phyloP scores from a whole-genome alignment of 345 rosid genomes.

The Eutrema japonicum region DNA sequence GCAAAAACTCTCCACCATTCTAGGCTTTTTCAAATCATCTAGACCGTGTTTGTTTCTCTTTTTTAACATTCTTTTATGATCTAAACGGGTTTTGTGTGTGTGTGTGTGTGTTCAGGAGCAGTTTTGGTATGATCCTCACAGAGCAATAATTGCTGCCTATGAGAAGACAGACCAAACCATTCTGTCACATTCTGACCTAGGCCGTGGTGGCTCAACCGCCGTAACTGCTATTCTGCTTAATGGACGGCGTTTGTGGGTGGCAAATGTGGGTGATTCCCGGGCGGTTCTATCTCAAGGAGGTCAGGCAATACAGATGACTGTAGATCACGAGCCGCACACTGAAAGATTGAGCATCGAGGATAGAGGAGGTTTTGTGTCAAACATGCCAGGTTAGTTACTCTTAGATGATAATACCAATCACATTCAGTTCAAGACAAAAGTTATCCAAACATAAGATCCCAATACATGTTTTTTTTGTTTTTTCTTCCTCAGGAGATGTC shows the following conservation, averaged over 20 bases:
- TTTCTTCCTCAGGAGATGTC: constrained; percentile 59
- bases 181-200: constrained; percentile 63
- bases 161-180: constrained; percentile 71
- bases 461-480: constrained; percentile 14
- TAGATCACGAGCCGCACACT: constrained; percentile 73
- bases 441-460: background rate
- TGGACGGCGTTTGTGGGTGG: constrained; percentile 61
- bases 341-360: constrained; percentile 65
- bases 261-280: constrained; percentile 79
- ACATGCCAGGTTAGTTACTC: constrained; percentile 65
- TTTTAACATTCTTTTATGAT: background rate
- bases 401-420: background rate
- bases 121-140: constrained; percentile 52
- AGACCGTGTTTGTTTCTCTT: background rate
- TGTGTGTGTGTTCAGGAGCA: constrained; percentile 51
- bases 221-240: constrained; percentile 70
- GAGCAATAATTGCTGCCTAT: constrained; percentile 58
- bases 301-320: constrained; percentile 61
- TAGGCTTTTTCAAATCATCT: background rate
- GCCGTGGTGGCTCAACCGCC: constrained; percentile 83
- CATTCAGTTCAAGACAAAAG: background rate
- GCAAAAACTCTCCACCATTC: background rate
- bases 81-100: background rate
- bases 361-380: constrained; percentile 74
- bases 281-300: constrained; percentile 67